These are phyloP conservation scores for Aspergillaceae sp. DNA, from an alignment of 2,329 filamentous ascomycete genomes.

Conservation along the genomic window DNA sequence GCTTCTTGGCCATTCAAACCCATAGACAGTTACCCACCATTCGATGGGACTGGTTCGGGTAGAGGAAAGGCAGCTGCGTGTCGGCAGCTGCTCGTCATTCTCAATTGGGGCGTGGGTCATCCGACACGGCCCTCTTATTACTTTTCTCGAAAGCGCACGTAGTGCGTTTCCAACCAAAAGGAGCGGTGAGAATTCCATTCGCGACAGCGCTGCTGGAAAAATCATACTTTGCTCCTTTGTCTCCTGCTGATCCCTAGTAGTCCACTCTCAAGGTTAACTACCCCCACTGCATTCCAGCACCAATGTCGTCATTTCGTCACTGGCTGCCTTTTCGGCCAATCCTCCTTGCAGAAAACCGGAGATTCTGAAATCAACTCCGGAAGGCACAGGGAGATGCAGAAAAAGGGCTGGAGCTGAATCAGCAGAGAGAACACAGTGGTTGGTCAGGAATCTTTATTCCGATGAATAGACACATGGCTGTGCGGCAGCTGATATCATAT, in stretches of 20 bases:
- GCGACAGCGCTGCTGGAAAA: constrained; percentile 1
- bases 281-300: background rate
- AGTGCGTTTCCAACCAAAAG: constrained; percentile 3
- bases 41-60: background rate
- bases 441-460: too few relatives aligned
- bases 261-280: background rate
- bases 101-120: background rate
- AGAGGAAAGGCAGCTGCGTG: background rate
- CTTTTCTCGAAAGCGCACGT: too few relatives aligned
- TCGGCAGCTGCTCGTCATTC: background rate
- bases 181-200: constrained; percentile 10
- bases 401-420: background rate
- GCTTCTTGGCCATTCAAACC: background rate
- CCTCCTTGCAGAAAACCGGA: background rate
- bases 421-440: background rate
- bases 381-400: background rate
- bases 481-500: background rate
- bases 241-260: constrained; percentile 1
- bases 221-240: constrained; percentile 1
- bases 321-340: background rate
- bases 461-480: too few relatives aligned
- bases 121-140: background rate
- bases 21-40: background rate
- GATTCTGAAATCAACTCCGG: background rate
- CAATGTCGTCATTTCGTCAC: background rate